Evolutionary conservation across 2,329 filamentous ascomycete species (phyloP).

Genomic region (Fusarium coffeatum): DNA sequence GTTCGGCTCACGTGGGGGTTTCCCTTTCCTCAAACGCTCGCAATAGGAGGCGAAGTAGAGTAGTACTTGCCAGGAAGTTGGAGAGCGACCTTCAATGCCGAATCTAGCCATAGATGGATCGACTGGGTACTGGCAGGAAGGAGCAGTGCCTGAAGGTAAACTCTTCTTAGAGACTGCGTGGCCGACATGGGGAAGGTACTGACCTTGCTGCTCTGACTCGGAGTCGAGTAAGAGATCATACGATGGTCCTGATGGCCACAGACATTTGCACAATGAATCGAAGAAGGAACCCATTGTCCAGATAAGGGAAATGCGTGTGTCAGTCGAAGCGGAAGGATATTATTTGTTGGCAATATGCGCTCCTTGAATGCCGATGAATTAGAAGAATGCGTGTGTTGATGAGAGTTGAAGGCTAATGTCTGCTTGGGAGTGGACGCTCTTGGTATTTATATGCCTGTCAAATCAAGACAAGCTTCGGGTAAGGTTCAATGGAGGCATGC

Average conservation of each 20-base stretch:
- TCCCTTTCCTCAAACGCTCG: accelerated
- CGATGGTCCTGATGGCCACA: not conserved
- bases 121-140: not conserved
- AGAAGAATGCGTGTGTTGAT: too few relatives aligned
- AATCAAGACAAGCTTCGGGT: too few relatives aligned
- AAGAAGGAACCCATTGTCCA: not conserved
- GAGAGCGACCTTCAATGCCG: not conserved
- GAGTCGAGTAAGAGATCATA: not conserved
- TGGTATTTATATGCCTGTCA: too few relatives aligned
- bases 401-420: too few relatives aligned
- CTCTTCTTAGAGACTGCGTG: not conserved
- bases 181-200: not conserved
- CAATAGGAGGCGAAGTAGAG: not conserved
- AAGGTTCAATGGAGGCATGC: too few relatives aligned
- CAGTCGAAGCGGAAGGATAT: too few relatives aligned
- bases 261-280: not conserved
- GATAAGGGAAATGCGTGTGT: not conserved
- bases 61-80: accelerated
- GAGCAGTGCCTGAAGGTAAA: not conserved
- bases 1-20: accelerated
- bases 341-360: too few relatives aligned
- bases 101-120: not conserved
- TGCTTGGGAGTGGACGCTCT: too few relatives aligned
- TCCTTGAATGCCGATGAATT: too few relatives aligned
- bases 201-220: not conserved